A percentile compares a stretch with the other conserved stretches of the same genome.
Conservation (phyloP, 495 filamentous ascomycete species). For the Neurospora sp. region DNA sequence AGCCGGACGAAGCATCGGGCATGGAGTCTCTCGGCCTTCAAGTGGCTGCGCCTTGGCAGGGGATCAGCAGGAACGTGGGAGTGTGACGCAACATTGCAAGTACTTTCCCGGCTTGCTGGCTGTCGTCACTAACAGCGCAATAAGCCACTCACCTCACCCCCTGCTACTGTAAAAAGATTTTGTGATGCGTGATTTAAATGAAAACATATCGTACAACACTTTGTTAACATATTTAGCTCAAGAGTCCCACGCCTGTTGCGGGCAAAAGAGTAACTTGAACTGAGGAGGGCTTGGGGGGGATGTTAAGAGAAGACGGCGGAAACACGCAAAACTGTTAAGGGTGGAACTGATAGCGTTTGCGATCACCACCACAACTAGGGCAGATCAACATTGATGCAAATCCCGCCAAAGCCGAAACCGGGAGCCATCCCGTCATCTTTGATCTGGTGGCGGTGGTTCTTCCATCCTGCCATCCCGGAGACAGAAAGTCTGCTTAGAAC, state of each 20-base stretch:
- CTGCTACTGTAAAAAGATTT: no score
- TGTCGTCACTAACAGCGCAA: neutral
- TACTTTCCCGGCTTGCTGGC: neutral
- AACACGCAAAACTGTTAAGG: neutral
- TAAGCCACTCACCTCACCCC: no score
- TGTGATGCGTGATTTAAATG: no score
- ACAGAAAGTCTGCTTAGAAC: neutral
- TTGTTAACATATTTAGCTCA: no score
- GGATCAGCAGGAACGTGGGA: neutral
- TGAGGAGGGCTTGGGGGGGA: neutral
- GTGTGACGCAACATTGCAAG: constrained; percentile 12
- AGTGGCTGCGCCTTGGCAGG: constrained; percentile 8
- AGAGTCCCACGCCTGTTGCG: no score
- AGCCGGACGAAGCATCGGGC: neutral
- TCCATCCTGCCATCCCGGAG: no score
- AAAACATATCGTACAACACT: no score
- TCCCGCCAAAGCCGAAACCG: neutral
- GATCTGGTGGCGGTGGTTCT: no score
- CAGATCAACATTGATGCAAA: neutral
- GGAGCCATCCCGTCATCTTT: neutral
- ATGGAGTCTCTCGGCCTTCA: neutral
- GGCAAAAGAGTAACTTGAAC: no score
- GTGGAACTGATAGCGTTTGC: neutral
- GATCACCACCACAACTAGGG: neutral
- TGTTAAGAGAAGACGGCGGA: neutral